These are phyloP conservation scores for Chlorella ohadii DNA, from an alignment of 139 green algal genomes.

Conservation along the genomic window DNA sequence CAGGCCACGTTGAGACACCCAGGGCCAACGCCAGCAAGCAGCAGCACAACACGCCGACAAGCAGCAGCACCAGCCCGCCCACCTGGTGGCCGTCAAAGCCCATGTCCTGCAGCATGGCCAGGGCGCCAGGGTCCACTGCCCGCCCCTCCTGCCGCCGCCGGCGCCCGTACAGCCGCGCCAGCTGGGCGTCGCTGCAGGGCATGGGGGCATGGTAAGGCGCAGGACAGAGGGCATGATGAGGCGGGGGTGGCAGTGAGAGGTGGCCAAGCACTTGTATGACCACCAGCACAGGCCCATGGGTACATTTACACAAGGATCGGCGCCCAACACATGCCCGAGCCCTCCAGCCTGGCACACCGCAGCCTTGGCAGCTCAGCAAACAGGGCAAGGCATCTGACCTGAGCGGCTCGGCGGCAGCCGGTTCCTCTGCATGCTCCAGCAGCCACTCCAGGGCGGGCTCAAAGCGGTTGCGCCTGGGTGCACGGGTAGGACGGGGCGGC, in stretches of 20 bases:
- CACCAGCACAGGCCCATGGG: too few species aligned
- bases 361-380: neutral
- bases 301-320: too few species aligned
- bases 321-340: too few species aligned
- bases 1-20: too few species aligned
- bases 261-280: too few species aligned
- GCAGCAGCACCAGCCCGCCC: too few species aligned
- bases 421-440: slow-evolving; percentile 24
- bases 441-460: slow-evolving; percentile 32
- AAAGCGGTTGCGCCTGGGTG: slow-evolving; percentile 24
- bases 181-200: slow-evolving; percentile 16
- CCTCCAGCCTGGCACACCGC: neutral
- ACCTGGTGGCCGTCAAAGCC: slow-evolving; percentile 80
- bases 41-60: too few species aligned
- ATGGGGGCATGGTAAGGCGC: too few species aligned
- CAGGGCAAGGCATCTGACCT: slow-evolving; percentile 35
- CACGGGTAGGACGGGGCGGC: too few species aligned
- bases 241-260: too few species aligned
- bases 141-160: neutral
- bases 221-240: too few species aligned
- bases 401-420: slow-evolving; percentile 17
- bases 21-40: too few species aligned
- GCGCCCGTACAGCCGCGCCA: slow-evolving; percentile 20
- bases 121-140: slow-evolving; percentile 65
- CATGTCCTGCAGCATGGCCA: slow-evolving; percentile 93